Conservation (phyloP, 2,329 filamentous ascomycete genomes). For the Dichotomopilus funicola region DNA sequence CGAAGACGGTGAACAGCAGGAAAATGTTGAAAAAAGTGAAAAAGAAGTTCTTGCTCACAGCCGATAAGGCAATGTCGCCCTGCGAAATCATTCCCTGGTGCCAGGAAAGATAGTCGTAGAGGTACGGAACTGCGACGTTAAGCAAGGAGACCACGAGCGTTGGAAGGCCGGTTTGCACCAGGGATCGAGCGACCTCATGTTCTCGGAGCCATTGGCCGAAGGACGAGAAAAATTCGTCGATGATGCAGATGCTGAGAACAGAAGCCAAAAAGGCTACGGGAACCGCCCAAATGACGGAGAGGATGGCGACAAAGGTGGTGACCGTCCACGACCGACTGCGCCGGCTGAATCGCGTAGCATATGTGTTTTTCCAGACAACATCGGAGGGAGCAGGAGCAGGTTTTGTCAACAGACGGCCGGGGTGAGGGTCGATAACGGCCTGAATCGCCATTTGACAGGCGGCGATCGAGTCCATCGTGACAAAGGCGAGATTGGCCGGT, state of each 20-base stretch:
- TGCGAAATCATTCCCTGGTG: conserved; percentile 92
- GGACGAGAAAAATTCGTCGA: conserved; percentile 63
- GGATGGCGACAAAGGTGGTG: conserved; percentile 71
- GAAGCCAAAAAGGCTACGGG: conserved; percentile 74
- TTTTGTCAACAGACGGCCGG: conserved; percentile 77
- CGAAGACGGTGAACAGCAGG: conserved; percentile 84
- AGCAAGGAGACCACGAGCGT: conserved; percentile 80
- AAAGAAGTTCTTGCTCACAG: conserved; percentile 98
- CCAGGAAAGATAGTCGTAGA: conserved; percentile 90
- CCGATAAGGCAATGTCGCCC: conserved; percentile 86
- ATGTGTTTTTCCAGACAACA: conserved; percentile 94
- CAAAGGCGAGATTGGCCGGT: conserved; percentile 80
- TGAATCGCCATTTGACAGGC: conserved; percentile 94
- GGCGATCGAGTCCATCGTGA: conserved; percentile 94
- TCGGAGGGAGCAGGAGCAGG: conserved; percentile 83
- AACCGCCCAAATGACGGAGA: conserved; percentile 84
- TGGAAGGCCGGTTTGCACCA: conserved; percentile 82
- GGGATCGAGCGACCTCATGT: conserved; percentile 63
- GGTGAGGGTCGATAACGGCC: conserved; percentile 84
- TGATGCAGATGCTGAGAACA: conserved; percentile 73
- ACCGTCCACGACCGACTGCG: conserved; percentile 77
- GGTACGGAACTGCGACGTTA: conserved; percentile 82
- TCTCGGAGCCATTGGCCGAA: conserved; percentile 61
- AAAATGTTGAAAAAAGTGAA: conserved; percentile 99
- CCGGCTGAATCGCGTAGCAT: conserved; percentile 65